Evolutionary conservation across 371 early-diverging fungal species (phyloP).

Genomic region (Encephalitozoon intestinalis): DNA sequence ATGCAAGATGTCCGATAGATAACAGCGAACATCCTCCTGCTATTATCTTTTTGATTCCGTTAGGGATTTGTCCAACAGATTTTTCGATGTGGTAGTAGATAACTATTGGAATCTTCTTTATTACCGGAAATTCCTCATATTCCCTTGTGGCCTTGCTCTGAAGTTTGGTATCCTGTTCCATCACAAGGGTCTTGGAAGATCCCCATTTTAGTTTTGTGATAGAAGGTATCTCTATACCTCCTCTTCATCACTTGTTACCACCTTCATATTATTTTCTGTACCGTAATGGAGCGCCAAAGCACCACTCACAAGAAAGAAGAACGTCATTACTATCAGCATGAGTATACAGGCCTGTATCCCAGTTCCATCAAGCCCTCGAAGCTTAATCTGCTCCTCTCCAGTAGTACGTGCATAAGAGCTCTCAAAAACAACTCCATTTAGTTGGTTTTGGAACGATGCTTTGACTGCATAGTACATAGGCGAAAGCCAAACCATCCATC

Average conservation of each 20-base stretch:
- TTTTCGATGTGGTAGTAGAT: neutral
- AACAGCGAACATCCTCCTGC: neutral
- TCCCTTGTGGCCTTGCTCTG: neutral
- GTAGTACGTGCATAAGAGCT: neutral
- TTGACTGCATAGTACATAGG: conserved; percentile 58
- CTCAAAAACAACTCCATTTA: conserved; percentile 16
- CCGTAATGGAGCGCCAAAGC: conserved; percentile 13
- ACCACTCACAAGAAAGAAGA: conserved; percentile 13
- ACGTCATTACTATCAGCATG: neutral
- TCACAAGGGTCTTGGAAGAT: neutral
- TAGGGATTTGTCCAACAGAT: neutral
- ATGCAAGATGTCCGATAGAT: neutral
- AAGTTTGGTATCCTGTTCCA: neutral
- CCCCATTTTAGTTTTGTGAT: neutral
- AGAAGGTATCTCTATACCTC: neutral
- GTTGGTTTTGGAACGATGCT: conserved; percentile 43
- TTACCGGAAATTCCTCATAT: neutral
- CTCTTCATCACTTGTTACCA: neutral
- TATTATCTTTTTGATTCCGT: neutral
- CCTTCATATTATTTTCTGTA: conserved; percentile 36
- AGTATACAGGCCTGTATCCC: neutral
- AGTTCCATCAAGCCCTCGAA: conserved; percentile 11
- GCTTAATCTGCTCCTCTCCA: conserved; percentile 18
- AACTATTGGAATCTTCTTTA: conserved; percentile 1
- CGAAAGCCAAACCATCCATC: conserved; percentile 63